Evolutionary conservation across 2,329 filamentous ascomycete species (phyloP), one percentile per base, ranked within the genome.

Genomic region (Calonectria montana): DNA sequence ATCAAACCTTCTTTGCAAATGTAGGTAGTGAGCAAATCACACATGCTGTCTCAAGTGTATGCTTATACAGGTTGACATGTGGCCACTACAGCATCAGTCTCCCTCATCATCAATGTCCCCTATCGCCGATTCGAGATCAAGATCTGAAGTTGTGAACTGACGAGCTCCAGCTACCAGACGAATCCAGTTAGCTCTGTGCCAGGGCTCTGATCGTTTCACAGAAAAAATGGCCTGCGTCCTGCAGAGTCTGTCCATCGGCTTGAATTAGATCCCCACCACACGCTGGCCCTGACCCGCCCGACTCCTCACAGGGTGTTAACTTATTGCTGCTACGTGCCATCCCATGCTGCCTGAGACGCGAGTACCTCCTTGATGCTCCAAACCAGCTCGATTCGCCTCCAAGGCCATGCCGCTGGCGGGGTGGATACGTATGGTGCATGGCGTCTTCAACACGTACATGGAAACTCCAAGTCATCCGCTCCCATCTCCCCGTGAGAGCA

Each of bases 131-230:
- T 43, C 45, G 35, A 63, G 48, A 39, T 37, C 35, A 69, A 59
- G 50, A 64, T 73, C 37, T 48, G 41, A 55, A 23, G 67, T 59
- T 35, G 43, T 69, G 47, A 67, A 65, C 63, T 45, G 61, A 69
- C 55, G 62, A 69, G 57, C 59, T 65, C 55, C 25, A 47, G 69
- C 63, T 69, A 64, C 41, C n/a, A 70, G 73, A 55, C 66, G 72
- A 73, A 73, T 72, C 65, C 70, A 50, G 57, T 69, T 48, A 53
- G 63, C 59, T 71, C 76, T 76, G 76, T 77, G 72, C 72, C 77
- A 68, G 74, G 67, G 63, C 70, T 72, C 73, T 70, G 77, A 75
- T 77, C 69, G 70, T 74, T 77, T 74, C 69, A 73, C 66, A 71
- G 66, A 50, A 62, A 41, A 62, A 65, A 59, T 50, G 41, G 48